Conservation (phyloP, 257 asterid species). For the Agastache rugosa region DNA sequence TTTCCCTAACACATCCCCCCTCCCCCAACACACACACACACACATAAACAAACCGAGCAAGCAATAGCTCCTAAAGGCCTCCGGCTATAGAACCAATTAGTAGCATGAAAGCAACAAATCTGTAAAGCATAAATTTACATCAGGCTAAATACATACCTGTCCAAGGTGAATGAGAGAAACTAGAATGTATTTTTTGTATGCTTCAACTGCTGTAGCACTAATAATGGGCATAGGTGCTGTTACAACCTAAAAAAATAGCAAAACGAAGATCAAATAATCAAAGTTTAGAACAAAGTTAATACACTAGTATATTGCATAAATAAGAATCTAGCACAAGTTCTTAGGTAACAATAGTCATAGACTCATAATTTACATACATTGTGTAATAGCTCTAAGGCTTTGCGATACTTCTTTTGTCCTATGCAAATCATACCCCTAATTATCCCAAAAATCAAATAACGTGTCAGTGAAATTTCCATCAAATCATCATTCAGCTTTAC, state of each 20-base stretch:
- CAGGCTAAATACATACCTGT: slow-evolving; percentile 59
- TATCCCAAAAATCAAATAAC: slow-evolving; percentile 36
- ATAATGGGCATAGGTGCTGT: slow-evolving; percentile 89
- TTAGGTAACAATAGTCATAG: background rate
- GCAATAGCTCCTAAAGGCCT: background rate
- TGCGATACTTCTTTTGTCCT: slow-evolving; percentile 81
- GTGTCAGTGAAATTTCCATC: slow-evolving; percentile 21
- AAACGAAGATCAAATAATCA: slow-evolving; percentile 24
- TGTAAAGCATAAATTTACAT: slow-evolving; percentile 20
- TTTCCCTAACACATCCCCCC: too few relatives aligned
- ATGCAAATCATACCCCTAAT: slow-evolving; percentile 93
- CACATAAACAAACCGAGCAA: too few relatives aligned
- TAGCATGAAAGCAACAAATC: slow-evolving; percentile 11
- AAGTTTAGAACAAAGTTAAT: slow-evolving; percentile 6
- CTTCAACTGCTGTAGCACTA: slow-evolving; percentile 93
- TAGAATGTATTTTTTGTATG: slow-evolving; percentile 87
- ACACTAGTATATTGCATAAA: background rate
- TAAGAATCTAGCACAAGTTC: slow-evolving; percentile 17
- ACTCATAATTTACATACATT: slow-evolving; percentile 64
- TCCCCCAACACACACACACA: too few relatives aligned
- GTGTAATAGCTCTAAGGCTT: slow-evolving; percentile 89
- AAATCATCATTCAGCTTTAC: slow-evolving; percentile 20
- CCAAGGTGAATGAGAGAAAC: slow-evolving; percentile 91
- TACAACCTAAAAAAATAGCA: slow-evolving; percentile 68
- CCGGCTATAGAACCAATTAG: slow-evolving; percentile 1